Evolutionary conservation across 441 rosid species (phyloP).

Genomic region (Euphorbia celastroides): DNA sequence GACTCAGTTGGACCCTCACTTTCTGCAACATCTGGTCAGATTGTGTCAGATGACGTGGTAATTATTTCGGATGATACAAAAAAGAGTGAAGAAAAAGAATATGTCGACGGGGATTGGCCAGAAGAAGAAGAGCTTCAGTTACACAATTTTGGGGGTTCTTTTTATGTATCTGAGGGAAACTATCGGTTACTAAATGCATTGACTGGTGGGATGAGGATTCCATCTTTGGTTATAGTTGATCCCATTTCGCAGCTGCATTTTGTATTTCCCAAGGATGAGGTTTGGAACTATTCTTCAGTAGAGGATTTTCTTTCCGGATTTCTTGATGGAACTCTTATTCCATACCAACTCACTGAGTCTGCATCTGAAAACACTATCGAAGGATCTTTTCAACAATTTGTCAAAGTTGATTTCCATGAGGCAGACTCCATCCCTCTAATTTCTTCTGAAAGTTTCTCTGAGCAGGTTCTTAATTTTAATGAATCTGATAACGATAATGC

Average conservation of each 20-base stretch:
- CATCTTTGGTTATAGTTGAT: constrained; percentile 71
- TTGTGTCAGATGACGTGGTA: constrained; percentile 24
- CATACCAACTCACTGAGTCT: constrained; percentile 56
- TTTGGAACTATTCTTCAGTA: constrained; percentile 43
- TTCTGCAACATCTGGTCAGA: constrained; percentile 29
- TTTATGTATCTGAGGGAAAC: constrained; percentile 79
- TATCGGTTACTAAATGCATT: constrained; percentile 50
- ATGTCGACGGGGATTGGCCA: constrained; percentile 25
- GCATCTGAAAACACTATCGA: constrained; percentile 37
- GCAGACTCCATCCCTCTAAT: constrained; percentile 71
- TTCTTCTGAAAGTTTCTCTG: constrained; percentile 46
- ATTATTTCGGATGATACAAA: constrained; percentile 24
- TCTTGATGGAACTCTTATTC: constrained; percentile 58
- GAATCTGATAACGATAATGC: constrained; percentile 35
- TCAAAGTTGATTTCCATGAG: constrained; percentile 78
- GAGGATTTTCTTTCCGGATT: constrained; percentile 51
- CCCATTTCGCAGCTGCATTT: constrained; percentile 65
- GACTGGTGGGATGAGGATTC: constrained; percentile 69
- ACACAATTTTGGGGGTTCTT: constrained; percentile 52
- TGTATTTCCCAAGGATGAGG: constrained; percentile 37
- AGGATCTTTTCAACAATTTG: constrained; percentile 63
- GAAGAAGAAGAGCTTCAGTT: constrained; percentile 34
- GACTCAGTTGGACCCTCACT: constrained; percentile 26
- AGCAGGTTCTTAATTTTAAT: constrained; percentile 54
- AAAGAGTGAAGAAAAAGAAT: constrained; percentile 28